phyloP scores from a whole-genome alignment of 352 stramenopile species.

The Pythium periplocum region DNA sequence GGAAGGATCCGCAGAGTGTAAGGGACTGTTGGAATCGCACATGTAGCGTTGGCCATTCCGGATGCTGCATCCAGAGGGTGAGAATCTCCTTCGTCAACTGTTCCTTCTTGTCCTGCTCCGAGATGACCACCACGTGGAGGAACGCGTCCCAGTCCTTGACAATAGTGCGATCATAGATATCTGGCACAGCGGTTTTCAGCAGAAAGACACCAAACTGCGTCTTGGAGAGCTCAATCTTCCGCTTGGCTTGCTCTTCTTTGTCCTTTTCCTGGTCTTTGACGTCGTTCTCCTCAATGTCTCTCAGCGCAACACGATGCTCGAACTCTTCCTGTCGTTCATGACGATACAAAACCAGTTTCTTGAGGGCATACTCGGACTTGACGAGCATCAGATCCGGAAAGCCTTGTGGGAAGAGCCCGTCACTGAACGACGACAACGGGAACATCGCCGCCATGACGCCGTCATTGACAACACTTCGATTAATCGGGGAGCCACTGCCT shows the following conservation, averaged over 20 bases:
- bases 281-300: slow-evolving; percentile 9
- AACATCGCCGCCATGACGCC: slow-evolving; percentile 37
- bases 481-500: slow-evolving; percentile 14
- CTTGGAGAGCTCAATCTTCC: slow-evolving; percentile 21
- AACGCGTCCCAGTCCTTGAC: slow-evolving; percentile 71
- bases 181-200: slow-evolving; percentile 47
- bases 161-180: slow-evolving; percentile 55
- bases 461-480: slow-evolving; percentile 1
- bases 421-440: slow-evolving; percentile 20
- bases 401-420: slow-evolving; percentile 19
- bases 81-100: slow-evolving; percentile 68
- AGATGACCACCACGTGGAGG: slow-evolving; percentile 56
- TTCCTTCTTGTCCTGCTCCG: slow-evolving; percentile 42
- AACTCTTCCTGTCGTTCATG: slow-evolving; percentile 45
- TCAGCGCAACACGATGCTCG: slow-evolving; percentile 25
- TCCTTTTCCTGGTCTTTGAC: slow-evolving; percentile 5
- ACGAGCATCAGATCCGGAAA: slow-evolving; percentile 65
- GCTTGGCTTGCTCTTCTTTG: slow-evolving; percentile 8
- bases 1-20: slow-evolving; percentile 42
- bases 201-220: slow-evolving; percentile 60
- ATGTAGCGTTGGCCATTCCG: slow-evolving; percentile 54
- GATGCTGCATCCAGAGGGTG: slow-evolving; percentile 46
- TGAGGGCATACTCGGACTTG: slow-evolving; percentile 56
- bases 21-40: slow-evolving; percentile 51
- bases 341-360: slow-evolving; percentile 45